Base-by-base conservation (phyloP, 1,284 basidiomycete species). In the Meripilus lineatus region DNA sequence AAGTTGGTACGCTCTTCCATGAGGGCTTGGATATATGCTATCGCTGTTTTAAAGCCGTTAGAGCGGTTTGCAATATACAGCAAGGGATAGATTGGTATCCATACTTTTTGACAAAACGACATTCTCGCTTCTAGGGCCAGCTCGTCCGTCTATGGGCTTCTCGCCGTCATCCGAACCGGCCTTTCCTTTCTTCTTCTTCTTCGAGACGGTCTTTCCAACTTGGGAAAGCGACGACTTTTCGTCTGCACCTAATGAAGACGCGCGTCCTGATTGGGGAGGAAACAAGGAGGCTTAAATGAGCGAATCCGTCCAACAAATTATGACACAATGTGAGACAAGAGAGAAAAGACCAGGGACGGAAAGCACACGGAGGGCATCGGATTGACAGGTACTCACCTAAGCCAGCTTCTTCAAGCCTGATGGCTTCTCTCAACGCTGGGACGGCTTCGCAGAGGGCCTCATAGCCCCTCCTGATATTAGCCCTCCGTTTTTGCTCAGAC, bases 401-500 rank as follows among this genome's bases (percentile, higher is more conserved):
- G 17, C 18, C 36, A 30, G 33, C 15, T 50, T 85, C 83, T 61
- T 86, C 81, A 36, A 69, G 72, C 43, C 72, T 66, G 40, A 90
- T 87, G 0, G 88, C 89, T 55, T 87, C 86, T 20, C 81, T 68
- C 38, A 93, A 69, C 4, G 84, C 71, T n/a, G 90, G 89, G 0
- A 93, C 81, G 26, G 79, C 77, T 17, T 83, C 83, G 58, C 89
- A 90, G 1, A 94, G 71, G 14, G 86, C 75, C 57, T 93, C 92
- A 61, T 94, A 94, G 4, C 90, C 92, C 40, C 83, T 71, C 13
- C 90, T 75, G 40, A 94, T 94, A 53, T 93, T 93, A 17, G 89
- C 89, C n/a, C 92, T 76, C 20, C 92, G 79, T 64, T 93, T 93
- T 67, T 93, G 90, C 65, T 88, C 85, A 5, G 81, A 86, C 53